Percentiles rank a stretch among this genome's conserved stretches.
These are phyloP conservation scores for Termitomyces sp. DNA, from an alignment of 768 basidiomycete species.

Conservation along the genomic window DNA sequence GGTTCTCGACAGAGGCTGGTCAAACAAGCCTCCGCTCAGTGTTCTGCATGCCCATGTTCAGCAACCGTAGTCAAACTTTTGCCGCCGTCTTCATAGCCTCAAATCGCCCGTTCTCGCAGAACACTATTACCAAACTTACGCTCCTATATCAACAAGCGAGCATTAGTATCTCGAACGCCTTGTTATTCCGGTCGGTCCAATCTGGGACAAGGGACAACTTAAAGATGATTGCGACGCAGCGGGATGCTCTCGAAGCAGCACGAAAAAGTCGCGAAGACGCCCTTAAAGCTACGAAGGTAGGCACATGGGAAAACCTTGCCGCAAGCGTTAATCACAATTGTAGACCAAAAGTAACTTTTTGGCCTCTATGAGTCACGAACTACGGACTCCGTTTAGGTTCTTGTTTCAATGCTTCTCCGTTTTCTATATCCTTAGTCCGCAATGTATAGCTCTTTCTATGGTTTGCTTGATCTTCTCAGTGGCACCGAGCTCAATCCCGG, in stretches of 20 bases:
- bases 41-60: slow-evolving; percentile 68
- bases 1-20: slow-evolving; percentile 65
- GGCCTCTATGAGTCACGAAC: slow-evolving; percentile 75
- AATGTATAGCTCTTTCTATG: slow-evolving; percentile 62
- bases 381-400: slow-evolving; percentile 73
- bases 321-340: background rate
- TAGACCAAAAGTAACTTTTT: slow-evolving; percentile 81
- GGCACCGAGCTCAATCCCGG: slow-evolving; percentile 67
- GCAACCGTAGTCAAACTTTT: slow-evolving; percentile 73
- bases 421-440: slow-evolving; percentile 1
- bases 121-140: slow-evolving; percentile 57
- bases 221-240: slow-evolving; percentile 73
- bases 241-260: slow-evolving; percentile 66
- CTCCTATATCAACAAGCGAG: slow-evolving; percentile 72
- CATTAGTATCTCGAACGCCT: slow-evolving; percentile 70
- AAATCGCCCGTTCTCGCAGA: slow-evolving; percentile 59
- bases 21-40: slow-evolving; percentile 59
- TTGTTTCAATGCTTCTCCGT: background rate
- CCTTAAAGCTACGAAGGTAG: slow-evolving; percentile 68
- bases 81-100: slow-evolving; percentile 68
- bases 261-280: slow-evolving; percentile 70
- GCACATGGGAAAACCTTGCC: background rate
- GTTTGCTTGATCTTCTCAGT: slow-evolving; percentile 68
- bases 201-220: slow-evolving; percentile 70
- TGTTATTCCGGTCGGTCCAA: slow-evolving; percentile 73